Evolutionary conservation across 2,329 filamentous ascomycete species (phyloP).

Genomic region (Fusarium metavorans): DNA sequence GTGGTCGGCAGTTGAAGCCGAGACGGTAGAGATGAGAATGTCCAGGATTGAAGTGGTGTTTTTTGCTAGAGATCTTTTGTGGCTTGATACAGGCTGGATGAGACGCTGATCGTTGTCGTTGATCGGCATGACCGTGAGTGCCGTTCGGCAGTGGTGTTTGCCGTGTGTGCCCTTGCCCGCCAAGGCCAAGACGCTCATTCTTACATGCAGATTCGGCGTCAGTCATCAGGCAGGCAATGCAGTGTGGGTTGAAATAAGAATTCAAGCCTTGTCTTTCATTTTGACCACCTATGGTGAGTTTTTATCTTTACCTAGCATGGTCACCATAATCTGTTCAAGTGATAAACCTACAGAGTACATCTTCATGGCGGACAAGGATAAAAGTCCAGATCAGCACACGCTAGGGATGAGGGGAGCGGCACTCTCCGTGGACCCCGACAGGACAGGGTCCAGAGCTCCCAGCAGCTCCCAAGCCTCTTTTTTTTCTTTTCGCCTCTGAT

Average conservation of each 20-base stretch:
- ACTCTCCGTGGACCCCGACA: slow-evolving; percentile 2
- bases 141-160: slow-evolving; percentile 5
- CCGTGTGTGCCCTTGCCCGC: background rate
- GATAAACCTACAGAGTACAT: background rate
- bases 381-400: background rate
- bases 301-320: background rate
- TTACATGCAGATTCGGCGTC: background rate
- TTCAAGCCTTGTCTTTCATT: background rate
- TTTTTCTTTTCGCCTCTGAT: background rate
- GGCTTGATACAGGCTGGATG: background rate
- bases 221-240: background rate
- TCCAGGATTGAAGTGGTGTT: background rate
- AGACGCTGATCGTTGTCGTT: background rate
- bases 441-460: background rate
- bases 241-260: background rate
- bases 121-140: background rate
- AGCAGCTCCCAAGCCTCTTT: background rate
- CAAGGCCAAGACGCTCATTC: background rate
- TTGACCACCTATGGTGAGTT: background rate
- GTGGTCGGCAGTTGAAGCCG: background rate
- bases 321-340: background rate
- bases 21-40: background rate
- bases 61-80: background rate
- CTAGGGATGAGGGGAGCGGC: background rate
- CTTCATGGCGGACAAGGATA: background rate